These are phyloP conservation scores for Claviceps sp. DNA, from an alignment of 2,329 filamentous ascomycete genomes.

Conservation along the genomic window DNA sequence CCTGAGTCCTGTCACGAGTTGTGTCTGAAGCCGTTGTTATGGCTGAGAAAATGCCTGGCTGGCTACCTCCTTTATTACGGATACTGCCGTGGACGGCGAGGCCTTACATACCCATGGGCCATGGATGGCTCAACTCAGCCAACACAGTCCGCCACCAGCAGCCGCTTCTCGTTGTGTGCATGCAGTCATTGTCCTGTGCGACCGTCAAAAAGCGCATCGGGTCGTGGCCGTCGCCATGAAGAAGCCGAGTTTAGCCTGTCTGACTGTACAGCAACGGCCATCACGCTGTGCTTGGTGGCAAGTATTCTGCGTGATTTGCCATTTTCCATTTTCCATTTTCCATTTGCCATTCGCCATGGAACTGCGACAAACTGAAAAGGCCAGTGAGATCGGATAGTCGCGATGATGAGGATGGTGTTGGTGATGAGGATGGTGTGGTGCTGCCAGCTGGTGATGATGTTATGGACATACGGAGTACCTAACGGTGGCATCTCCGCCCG, in stretches of 20 bases:
- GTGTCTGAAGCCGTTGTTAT: too few relatives aligned
- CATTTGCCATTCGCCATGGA: background rate
- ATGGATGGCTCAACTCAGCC: slow-evolving; percentile 13
- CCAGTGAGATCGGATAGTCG: background rate
- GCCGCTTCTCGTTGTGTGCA: background rate
- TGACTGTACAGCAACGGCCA: background rate
- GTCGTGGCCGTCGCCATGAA: background rate
- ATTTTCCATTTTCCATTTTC: background rate
- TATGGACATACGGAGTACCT: too few relatives aligned
- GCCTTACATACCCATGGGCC: slow-evolving; percentile 14
- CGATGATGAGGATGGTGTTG: background rate
- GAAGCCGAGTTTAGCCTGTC: background rate
- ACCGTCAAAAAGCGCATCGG: background rate
- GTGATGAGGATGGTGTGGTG: background rate
- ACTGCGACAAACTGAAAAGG: background rate
- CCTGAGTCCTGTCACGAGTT: background rate
- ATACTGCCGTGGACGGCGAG: slow-evolving; percentile 16
- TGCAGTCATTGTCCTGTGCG: background rate
- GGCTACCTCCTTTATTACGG: slow-evolving; percentile 13
- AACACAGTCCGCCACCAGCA: slow-evolving; percentile 10
- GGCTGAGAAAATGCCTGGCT: too few relatives aligned
- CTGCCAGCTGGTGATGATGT: too few relatives aligned
- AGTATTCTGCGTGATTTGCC: too few relatives aligned
- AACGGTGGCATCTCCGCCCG: background rate
- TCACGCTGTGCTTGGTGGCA: background rate